These are phyloP conservation scores for Aspergillus eucalypticola DNA, from an alignment of 2,329 filamentous ascomycete genomes.

Conservation along the genomic window DNA sequence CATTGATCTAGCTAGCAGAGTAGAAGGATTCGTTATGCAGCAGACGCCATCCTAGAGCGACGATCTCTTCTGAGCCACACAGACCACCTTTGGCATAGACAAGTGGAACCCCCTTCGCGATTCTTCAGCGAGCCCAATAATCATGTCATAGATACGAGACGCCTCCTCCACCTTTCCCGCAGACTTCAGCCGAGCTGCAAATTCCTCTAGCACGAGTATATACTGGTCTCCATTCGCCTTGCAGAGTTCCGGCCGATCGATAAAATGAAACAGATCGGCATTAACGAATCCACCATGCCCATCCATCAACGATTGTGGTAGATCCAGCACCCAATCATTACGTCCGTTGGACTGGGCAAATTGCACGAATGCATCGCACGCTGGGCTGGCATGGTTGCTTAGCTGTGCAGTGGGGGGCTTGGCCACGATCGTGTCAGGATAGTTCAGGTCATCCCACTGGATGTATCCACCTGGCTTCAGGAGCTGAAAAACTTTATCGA, in stretches of 20 bases:
- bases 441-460: conserved; percentile 8
- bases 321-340: conserved; percentile 1
- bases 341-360: not conserved
- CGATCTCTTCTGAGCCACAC: not conserved
- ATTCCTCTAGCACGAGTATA: conserved; percentile 3
- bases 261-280: not conserved
- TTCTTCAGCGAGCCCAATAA: not conserved
- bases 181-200: not conserved
- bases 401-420: not conserved
- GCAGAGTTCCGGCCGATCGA: not conserved
- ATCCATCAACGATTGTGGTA: not conserved
- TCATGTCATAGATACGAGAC: not conserved
- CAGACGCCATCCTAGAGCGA: too few relatives aligned
- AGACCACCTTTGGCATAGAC: conserved; percentile 2
- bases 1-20: too few relatives aligned
- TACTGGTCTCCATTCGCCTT: conserved; percentile 6
- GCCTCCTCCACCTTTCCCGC: not conserved
- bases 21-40: too few relatives aligned
- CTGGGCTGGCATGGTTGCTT: not conserved
- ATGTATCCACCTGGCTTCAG: conserved; percentile 5
- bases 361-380: not conserved
- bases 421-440: not conserved
- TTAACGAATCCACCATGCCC: not conserved
- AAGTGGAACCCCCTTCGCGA: not conserved
- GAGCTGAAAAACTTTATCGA: not conserved